Evolutionary conservation across 176 grass and related monocot species (phyloP).

Genomic region (Poa pratensis): DNA sequence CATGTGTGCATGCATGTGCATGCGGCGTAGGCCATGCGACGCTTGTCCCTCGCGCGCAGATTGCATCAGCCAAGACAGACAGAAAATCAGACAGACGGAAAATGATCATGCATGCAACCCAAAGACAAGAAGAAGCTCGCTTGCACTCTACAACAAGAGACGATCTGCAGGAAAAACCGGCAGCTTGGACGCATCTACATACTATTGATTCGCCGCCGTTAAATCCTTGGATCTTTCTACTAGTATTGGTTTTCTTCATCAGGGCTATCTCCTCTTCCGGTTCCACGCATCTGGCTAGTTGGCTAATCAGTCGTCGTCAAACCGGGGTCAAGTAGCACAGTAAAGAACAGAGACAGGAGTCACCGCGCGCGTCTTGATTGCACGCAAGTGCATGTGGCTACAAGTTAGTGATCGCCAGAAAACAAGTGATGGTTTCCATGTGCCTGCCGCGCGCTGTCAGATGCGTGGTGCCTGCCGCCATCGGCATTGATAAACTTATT

Average conservation of each 20-base stretch:
- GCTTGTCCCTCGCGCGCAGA: not conserved
- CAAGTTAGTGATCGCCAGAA: not conserved
- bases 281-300: not conserved
- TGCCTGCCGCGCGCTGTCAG: slow-evolving; percentile 23
- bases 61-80: not conserved
- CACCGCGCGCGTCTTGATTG: not conserved
- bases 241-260: not conserved
- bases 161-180: not conserved
- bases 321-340: not conserved
- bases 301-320: not conserved
- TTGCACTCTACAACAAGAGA: slow-evolving; percentile 23
- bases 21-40: not conserved
- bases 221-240: not conserved
- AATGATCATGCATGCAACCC: not conserved
- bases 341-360: not conserved
- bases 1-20: slow-evolving; percentile 40
- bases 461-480: not conserved
- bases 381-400: not conserved
- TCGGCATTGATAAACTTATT: not conserved
- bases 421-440: slow-evolving; percentile 14
- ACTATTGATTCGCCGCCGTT: not conserved
- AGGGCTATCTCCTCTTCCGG: too few relatives aligned
- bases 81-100: not conserved
- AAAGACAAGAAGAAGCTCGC: not conserved
- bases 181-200: not conserved